Evolutionary conservation across 306 rosid species (phyloP), one percentile per base, ranked within the genome.

Genomic region (Inga oerstediana): DNA sequence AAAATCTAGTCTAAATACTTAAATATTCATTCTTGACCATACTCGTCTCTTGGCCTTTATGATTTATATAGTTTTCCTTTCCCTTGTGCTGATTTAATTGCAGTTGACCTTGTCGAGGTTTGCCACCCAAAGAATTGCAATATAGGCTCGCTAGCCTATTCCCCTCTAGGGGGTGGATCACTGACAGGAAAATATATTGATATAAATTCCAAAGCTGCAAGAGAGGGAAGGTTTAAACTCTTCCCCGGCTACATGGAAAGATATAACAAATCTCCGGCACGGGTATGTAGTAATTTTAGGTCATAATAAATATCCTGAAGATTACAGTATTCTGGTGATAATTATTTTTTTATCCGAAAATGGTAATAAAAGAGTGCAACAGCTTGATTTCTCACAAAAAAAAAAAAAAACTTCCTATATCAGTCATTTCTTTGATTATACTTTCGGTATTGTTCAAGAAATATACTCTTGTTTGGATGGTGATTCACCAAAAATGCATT

Each of bases 241-340:
- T 92, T 93, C 84, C 97, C 99, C 2, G 90, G 92, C 70, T 93
- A 88, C 91, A 96, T 93, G 97, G 97, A 92, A 80, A 92, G 97
- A 96, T 93, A 93, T 81, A 91, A 90, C 84, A 71, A 86, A 88
- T 93, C 98, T 14, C 3, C 78, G 70, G 76, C 99, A 51, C 91
- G 84, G 94, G 99, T 96, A 91, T 22, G 87, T 51, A 45, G 14
- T 30, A 49, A 51, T 58, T 77, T 54, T 34, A 49, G 32, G 52
- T 80, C 68, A 34, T 61, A 27, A 61, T 59, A 66, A 54, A 13
- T 61, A 72, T 80, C 72, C 52, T 76, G 64, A 58, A 24, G 59
- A 70, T 58, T 65, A 71, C 39, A 32, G 46, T 65, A 66, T 76
- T 52, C 73, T 59, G 32, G 49, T 41, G 44, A 72, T 59, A 77